A percentile compares a stretch with the other conserved stretches of the same genome.
Evolutionary conservation across 768 basidiomycete genomes (phyloP).

Genomic region (Panaeolus papilionaceus): DNA sequence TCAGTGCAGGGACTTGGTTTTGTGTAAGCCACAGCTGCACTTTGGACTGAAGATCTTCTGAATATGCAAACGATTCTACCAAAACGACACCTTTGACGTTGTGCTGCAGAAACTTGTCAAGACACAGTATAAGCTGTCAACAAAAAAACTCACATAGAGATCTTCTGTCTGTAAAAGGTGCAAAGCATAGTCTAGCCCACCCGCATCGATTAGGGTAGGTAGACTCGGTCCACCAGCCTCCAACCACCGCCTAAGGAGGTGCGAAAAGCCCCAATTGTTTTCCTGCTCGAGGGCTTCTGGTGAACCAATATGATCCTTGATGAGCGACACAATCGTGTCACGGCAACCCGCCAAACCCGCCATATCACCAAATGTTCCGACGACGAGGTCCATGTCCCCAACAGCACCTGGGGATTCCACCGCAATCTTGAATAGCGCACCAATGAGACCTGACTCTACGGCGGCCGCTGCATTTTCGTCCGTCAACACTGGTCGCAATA

Average conservation of each 20-base stretch:
- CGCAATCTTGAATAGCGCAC: slow-evolving; percentile 16
- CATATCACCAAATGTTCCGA: slow-evolving; percentile 16
- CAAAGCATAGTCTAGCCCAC: slow-evolving; percentile 26
- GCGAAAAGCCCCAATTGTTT: slow-evolving; percentile 26
- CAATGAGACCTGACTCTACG: slow-evolving; percentile 15
- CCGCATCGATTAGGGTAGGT: slow-evolving; percentile 24
- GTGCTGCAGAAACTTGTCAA: not conserved
- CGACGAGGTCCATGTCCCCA: slow-evolving; percentile 16
- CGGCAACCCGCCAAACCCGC: slow-evolving; percentile 17
- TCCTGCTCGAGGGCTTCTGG: slow-evolving; percentile 25
- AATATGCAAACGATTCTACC: slow-evolving; percentile 15
- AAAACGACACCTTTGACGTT: slow-evolving; percentile 17
- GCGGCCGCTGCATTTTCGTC: slow-evolving; percentile 5
- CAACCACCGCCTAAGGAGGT: slow-evolving; percentile 24
- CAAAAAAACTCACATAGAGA: slow-evolving; percentile 24
- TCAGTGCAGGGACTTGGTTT: not conserved
- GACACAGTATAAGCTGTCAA: not conserved
- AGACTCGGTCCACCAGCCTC: slow-evolving; percentile 18
- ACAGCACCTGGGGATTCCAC: slow-evolving; percentile 13
- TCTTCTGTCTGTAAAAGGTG: slow-evolving; percentile 23
- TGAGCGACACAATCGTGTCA: slow-evolving; percentile 16
- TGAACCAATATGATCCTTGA: slow-evolving; percentile 19
- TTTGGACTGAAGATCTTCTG: not conserved
- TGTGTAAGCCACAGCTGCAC: slow-evolving; percentile 14
- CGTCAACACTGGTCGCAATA: slow-evolving; percentile 14